Evolutionary conservation across 1,139 yeast genomes (phyloP).

Genomic region (Blastobotrys aristatus): DNA sequence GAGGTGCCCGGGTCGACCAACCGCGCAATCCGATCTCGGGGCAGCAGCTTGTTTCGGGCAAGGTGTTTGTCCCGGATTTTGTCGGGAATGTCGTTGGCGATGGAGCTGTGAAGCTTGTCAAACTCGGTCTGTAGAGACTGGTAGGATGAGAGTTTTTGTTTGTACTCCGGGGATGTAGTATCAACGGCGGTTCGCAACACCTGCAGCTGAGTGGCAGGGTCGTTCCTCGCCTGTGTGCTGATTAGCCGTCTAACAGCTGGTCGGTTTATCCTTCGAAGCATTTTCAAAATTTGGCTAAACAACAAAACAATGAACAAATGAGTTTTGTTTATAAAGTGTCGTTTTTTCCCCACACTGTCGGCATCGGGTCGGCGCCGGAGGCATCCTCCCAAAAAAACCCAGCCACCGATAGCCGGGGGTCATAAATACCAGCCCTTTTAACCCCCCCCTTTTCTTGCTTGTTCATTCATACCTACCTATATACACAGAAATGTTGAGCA

Average conservation of each 20-base stretch:
- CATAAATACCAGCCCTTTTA: no score
- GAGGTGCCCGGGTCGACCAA: slow-evolving; percentile 34
- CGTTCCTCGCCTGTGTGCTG: background rate
- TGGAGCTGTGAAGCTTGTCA: slow-evolving; percentile 23
- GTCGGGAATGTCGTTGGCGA: slow-evolving; percentile 28
- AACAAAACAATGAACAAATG: background rate
- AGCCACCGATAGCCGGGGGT: no score
- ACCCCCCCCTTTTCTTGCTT: no score
- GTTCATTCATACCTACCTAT: no score
- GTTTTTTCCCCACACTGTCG: no score
- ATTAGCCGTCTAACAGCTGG: background rate
- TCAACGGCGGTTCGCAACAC: slow-evolving; percentile 29
- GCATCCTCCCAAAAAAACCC: no score
- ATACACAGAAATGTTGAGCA: no score
- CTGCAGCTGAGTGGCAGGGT: slow-evolving; percentile 19
- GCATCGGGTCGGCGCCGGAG: no score
- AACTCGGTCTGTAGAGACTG: slow-evolving; percentile 20
- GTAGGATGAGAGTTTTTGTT: slow-evolving; percentile 26
- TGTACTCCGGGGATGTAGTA: slow-evolving; percentile 27
- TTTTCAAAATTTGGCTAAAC: background rate
- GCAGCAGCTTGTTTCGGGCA: slow-evolving; percentile 32
- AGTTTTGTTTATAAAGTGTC: no score
- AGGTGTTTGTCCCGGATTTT: slow-evolving; percentile 37
- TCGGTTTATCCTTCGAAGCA: background rate
- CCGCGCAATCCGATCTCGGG: slow-evolving; percentile 32